phyloP scores from a whole-genome alignment of 352 stramenopile species.

The Globisporangium cederbergense region DNA sequence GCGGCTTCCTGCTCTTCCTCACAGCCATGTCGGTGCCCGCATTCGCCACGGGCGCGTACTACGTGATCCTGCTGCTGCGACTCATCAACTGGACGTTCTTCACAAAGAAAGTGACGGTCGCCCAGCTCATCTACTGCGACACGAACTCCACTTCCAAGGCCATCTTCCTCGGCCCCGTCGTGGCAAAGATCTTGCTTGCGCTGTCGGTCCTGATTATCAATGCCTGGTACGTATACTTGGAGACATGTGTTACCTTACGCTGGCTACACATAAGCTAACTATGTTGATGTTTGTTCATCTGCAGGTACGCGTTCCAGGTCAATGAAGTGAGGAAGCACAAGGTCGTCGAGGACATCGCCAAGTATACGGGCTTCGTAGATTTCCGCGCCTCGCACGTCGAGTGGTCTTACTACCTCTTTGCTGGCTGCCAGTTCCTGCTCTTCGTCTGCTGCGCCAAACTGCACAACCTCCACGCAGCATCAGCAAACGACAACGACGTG shows the following conservation, averaged over 20 bases:
- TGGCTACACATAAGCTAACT: not conserved
- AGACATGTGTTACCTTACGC: not conserved
- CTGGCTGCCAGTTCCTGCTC: constrained; percentile 48
- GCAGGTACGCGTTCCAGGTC: constrained; percentile 55
- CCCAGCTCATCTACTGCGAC: constrained; percentile 38
- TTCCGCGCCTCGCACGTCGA: constrained; percentile 35
- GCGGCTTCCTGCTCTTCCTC: constrained; percentile 51
- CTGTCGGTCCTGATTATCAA: constrained; percentile 47
- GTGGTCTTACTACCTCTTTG: constrained; percentile 77
- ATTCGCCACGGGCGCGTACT: constrained; percentile 51
- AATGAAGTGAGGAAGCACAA: constrained; percentile 33
- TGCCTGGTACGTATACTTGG: constrained; percentile 35
- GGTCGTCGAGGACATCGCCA: constrained; percentile 30
- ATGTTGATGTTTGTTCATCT: not conserved
- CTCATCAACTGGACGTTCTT: constrained; percentile 72
- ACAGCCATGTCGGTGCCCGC: constrained; percentile 58
- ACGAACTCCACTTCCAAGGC: constrained; percentile 17
- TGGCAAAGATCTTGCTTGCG: constrained; percentile 40
- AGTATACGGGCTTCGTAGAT: constrained; percentile 59
- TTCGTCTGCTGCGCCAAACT: constrained; percentile 62
- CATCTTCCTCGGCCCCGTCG: constrained; percentile 41
- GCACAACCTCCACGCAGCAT: constrained; percentile 46
- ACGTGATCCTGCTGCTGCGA: constrained; percentile 48
- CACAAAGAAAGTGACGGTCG: constrained; percentile 52
- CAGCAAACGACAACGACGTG: constrained; percentile 18